These are phyloP conservation scores for Entophlyctis helioformis DNA, from an alignment of 192 early-diverging fungal genomes.

Conservation along the genomic window DNA sequence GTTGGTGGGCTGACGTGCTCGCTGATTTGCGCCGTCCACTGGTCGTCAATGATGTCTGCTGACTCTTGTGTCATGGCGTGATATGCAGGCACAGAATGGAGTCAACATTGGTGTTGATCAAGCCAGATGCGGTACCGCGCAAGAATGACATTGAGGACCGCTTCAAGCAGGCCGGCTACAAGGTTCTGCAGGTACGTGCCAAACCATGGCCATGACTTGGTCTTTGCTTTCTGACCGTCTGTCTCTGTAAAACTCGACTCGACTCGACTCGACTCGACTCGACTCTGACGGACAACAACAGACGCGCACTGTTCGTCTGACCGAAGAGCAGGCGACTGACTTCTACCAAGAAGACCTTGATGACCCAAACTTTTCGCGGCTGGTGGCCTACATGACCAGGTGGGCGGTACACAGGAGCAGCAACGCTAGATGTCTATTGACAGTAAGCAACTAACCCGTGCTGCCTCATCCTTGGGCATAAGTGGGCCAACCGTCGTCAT, in stretches of 20 bases:
- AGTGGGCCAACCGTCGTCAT: background rate
- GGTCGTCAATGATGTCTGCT: no score
- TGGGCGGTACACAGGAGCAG: background rate
- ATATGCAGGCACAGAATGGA: no score
- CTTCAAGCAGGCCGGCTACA: slow-evolving; percentile 24
- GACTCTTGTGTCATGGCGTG: no score
- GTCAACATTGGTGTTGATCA: slow-evolving; percentile 19
- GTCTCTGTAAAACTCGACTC: background rate
- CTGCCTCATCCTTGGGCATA: background rate
- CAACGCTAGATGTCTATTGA: background rate
- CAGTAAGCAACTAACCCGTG: background rate
- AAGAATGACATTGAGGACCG: slow-evolving; percentile 22
- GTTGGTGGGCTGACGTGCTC: no score
- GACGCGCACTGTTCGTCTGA: slow-evolving; percentile 15
- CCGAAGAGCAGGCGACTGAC: slow-evolving; percentile 27
- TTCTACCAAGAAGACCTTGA: slow-evolving; percentile 16
- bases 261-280: background rate
- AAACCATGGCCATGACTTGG: background rate
- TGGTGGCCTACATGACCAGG: slow-evolving; percentile 22
- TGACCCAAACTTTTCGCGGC: slow-evolving; percentile 11
- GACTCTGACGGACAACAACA: background rate
- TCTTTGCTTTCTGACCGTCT: background rate
- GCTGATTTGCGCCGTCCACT: no score
- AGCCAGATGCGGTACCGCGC: slow-evolving; percentile 17
- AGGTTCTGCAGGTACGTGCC: slow-evolving; percentile 24